Evolutionary conservation across 2,329 filamentous ascomycete species (phyloP).

Genomic region (Sporothrix variecibatus): DNA sequence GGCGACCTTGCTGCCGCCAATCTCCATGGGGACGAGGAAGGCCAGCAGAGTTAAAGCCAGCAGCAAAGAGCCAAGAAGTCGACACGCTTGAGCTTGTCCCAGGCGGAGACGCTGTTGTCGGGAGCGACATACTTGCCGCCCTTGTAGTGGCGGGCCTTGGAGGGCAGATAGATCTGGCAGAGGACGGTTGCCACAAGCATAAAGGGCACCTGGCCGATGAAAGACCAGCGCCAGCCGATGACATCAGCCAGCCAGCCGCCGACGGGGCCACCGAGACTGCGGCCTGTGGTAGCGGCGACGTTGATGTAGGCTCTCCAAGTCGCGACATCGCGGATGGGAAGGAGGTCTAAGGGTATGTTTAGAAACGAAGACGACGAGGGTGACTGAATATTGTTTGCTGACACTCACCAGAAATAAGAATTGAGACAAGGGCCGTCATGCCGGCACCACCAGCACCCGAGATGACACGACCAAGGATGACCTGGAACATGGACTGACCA

Average conservation of each 20-base stretch:
- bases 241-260: conserved; percentile 64
- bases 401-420: conserved; percentile 52
- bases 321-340: conserved; percentile 55
- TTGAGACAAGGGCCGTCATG: conserved; percentile 52
- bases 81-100: conserved; percentile 50
- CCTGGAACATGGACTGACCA: conserved; percentile 49
- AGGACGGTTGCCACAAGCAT: conserved; percentile 51
- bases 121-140: conserved; percentile 27
- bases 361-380: not conserved
- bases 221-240: conserved; percentile 68
- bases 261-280: conserved; percentile 55
- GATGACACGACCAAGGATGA: conserved; percentile 53
- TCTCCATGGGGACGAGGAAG: conserved; percentile 44
- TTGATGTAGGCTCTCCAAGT: conserved; percentile 58
- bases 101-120: conserved; percentile 30
- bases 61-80: conserved; percentile 58
- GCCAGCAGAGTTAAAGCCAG: conserved; percentile 43
- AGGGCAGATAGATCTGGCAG: conserved; percentile 42
- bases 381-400: not conserved
- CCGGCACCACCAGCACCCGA: conserved; percentile 56
- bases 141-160: conserved; percentile 27
- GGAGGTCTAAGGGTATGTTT: conserved; percentile 47
- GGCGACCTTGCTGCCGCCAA: conserved; percentile 43
- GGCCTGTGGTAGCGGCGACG: conserved; percentile 52
- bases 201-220: conserved; percentile 59